These are phyloP conservation scores for Dothideomycetes sp. DNA, from an alignment of 2,329 filamentous ascomycete genomes.

Conservation along the genomic window DNA sequence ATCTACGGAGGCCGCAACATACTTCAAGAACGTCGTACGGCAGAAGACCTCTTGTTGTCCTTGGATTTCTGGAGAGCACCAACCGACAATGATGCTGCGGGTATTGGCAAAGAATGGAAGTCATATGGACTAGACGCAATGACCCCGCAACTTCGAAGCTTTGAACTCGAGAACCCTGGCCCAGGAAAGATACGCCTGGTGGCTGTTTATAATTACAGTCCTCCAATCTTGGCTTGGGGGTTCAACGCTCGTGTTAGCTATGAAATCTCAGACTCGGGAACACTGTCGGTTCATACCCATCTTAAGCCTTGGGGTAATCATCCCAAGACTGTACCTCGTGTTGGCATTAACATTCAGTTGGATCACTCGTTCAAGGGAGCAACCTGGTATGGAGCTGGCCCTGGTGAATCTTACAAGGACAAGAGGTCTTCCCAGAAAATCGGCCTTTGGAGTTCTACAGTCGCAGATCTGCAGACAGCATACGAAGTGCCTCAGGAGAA, in stretches of 20 bases:
- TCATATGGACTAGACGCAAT: slow-evolving; percentile 36
- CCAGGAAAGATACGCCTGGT: slow-evolving; percentile 21
- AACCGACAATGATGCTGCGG: slow-evolving; percentile 55
- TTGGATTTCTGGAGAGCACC: slow-evolving; percentile 54
- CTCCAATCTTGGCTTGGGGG: slow-evolving; percentile 54
- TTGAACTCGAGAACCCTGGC: slow-evolving; percentile 26
- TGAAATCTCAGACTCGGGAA: slow-evolving; percentile 39
- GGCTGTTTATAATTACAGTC: slow-evolving; percentile 32
- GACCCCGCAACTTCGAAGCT: slow-evolving; percentile 36
- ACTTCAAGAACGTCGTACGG: slow-evolving; percentile 18
- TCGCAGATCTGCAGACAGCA: slow-evolving; percentile 45
- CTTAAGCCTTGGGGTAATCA: slow-evolving; percentile 38
- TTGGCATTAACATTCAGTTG: slow-evolving; percentile 51
- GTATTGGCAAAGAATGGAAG: slow-evolving; percentile 50
- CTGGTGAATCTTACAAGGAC: slow-evolving; percentile 58
- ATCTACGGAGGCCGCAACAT: slow-evolving; percentile 27
- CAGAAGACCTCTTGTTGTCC: slow-evolving; percentile 23
- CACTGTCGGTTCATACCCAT: slow-evolving; percentile 38
- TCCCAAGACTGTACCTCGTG: slow-evolving; percentile 50
- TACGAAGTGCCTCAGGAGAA: slow-evolving; percentile 63
- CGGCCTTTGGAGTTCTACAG: slow-evolving; percentile 37
- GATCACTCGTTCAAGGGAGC: slow-evolving; percentile 39
- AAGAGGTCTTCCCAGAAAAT: slow-evolving; percentile 51
- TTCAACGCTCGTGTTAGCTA: slow-evolving; percentile 39
- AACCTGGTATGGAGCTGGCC: slow-evolving; percentile 55